Evolutionary conservation across 441 rosid species (phyloP), one percentile per base, ranked within the genome.

Genomic region (Pelargonium fulgidum): DNA sequence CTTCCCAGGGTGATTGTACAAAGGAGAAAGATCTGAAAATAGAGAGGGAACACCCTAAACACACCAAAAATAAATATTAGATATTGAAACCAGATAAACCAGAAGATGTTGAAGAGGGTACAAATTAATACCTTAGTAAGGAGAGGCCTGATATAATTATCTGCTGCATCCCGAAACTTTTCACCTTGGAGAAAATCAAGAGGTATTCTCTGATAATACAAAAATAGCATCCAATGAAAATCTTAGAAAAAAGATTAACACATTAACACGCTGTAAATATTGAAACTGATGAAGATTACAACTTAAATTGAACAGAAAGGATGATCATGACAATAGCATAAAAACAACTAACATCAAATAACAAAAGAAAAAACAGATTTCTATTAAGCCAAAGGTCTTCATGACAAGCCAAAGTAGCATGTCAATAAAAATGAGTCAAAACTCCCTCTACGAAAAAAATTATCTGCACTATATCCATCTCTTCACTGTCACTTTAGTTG

Each of bases 31-130:
- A 77, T 92, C 98, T 7, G 98, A 95, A 79, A 95, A 95, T 73
- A 92, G 80, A 29, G 99, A 95, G 72, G 99, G 98, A 74, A 95
- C 96, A 68, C 99, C 99, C 98, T 92, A 77, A 33, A 75, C 74
- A 61, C 70, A 77, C 29, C 24, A 81, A 68, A 75, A 50, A 16
- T 29, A 67, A 64, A 44, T 64, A 66, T 33, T 63, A 41, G 41
- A 66, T 59, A 42, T 72, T 29, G 66, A 66, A 54, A 10, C 59
- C 45, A 7, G 66, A 72, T 64, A 59, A 75, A n/a, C 29, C 69
- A 39, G n/a, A 29, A 48, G 22, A 68, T 17, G 45, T 16, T 17
- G 67, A 16, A 26, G 50, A 71, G 70, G 59, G 64, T 50, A 62
- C 59, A 26, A 22, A 72, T 29, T 5, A 67, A 71, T 75, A 91